Conservation (phyloP, 2,329 filamentous ascomycete genomes). For the Colletotrichum sp. region DNA sequence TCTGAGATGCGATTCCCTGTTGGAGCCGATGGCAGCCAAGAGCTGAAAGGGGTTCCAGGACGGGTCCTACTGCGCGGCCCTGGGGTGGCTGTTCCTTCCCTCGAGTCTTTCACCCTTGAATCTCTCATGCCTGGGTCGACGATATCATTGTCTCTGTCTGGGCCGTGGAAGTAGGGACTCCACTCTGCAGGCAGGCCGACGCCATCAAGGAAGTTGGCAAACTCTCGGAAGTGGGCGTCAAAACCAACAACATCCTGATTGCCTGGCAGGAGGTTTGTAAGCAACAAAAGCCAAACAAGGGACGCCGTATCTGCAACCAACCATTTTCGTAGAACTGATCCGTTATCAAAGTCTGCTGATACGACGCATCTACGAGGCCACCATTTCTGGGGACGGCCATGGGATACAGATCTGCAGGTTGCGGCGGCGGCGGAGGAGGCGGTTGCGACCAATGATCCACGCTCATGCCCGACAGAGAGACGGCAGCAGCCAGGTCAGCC, state of each 20-base stretch:
- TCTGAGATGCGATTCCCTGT: conserved; percentile 30
- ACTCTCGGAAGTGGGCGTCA: conserved; percentile 39
- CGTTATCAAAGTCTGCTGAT: conserved; percentile 31
- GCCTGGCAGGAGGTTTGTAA: background rate
- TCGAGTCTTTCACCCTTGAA: background rate
- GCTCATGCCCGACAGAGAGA: conserved; percentile 36
- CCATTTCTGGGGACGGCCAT: conserved; percentile 9
- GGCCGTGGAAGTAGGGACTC: conserved; percentile 39
- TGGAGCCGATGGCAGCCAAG: conserved; percentile 41
- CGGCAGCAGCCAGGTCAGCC: conserved; percentile 30
- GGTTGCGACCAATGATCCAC: conserved; percentile 28
- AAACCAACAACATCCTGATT: conserved; percentile 22
- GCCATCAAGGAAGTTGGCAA: conserved; percentile 41
- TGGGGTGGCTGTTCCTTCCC: conserved; percentile 15
- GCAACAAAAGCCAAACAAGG: background rate
- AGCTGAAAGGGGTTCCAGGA: conserved; percentile 39
- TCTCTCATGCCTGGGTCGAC: conserved; percentile 24
- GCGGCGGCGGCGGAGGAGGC: background rate
- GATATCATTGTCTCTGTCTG: conserved; percentile 24
- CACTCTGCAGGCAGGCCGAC: conserved; percentile 41
- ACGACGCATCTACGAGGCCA: conserved; percentile 17
- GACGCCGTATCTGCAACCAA: background rate
- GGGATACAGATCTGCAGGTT: background rate
- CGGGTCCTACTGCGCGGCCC: conserved; percentile 19
- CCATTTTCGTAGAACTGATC: conserved; percentile 26